Conservation (phyloP, 1,139 yeast genomes). For the Suhomyces ambrosiae region DNA sequence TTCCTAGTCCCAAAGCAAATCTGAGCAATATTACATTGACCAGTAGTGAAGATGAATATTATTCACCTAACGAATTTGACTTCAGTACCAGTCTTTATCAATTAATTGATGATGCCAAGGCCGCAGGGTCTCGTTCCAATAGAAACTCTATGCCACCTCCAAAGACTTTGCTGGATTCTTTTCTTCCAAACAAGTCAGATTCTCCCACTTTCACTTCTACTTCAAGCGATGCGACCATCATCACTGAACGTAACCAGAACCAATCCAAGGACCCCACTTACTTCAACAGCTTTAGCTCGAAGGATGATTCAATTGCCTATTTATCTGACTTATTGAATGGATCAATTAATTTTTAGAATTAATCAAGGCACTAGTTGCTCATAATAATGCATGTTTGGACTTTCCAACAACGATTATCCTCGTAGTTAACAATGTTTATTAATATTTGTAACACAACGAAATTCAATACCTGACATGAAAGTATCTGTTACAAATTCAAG, state of each 20-base stretch:
- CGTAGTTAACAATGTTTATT: no score
- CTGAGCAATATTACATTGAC: conserved; percentile 16
- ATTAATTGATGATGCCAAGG: conserved; percentile 11
- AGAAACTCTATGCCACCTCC: neutral
- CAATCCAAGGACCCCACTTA: conserved; percentile 34
- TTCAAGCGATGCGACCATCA: conserved; percentile 40
- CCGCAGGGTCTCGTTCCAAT: conserved; percentile 4
- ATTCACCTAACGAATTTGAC: conserved; percentile 33
- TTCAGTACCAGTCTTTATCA: conserved; percentile 12
- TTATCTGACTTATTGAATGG: conserved; percentile 38
- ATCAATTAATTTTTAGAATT: conserved; percentile 18
- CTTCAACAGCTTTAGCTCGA: conserved; percentile 29
- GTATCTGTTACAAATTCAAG: no score
- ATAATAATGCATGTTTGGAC: no score
- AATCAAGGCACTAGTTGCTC: no score
- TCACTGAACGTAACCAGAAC: conserved; percentile 19
- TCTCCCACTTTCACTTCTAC: conserved; percentile 20
- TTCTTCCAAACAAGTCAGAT: conserved; percentile 3
- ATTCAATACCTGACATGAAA: no score
- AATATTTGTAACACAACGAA: no score
- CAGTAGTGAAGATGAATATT: conserved; percentile 38
- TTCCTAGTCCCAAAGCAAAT: conserved; percentile 4
- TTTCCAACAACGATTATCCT: no score
- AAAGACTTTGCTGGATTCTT: conserved; percentile 1
- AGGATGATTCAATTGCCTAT: conserved; percentile 37